These are phyloP conservation scores for Nicotiana paniculata DNA, from an alignment of 257 asterid genomes.

Conservation along the genomic window DNA sequence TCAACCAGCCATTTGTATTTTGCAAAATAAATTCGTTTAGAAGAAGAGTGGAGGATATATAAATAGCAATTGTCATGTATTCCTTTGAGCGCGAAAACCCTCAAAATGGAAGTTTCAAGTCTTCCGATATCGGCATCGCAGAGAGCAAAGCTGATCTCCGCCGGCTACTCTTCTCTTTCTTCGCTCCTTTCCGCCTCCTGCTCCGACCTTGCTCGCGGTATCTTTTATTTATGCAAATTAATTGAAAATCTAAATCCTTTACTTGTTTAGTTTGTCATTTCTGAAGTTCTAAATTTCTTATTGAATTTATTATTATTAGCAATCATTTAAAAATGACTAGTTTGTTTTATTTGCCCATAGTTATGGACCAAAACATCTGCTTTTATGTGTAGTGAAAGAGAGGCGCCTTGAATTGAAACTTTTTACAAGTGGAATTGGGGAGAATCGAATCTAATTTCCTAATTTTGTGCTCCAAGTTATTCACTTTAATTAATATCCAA, in stretches of 20 bases:
- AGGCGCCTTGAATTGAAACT: neutral
- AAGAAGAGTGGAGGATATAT: too few species aligned
- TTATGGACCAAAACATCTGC: too few species aligned
- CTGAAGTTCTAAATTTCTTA: neutral
- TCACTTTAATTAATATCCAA: too few species aligned
- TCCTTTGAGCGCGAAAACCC: neutral
- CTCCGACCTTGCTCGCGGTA: constrained; percentile 57
- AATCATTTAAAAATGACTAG: neutral
- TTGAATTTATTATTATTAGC: neutral
- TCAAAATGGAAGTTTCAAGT: constrained; percentile 52
- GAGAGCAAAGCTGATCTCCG: constrained; percentile 63
- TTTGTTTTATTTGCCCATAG: too few species aligned
- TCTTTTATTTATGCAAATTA: neutral
- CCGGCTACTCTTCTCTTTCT: constrained; percentile 65
- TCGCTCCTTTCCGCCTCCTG: constrained; percentile 49
- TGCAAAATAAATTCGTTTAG: too few species aligned
- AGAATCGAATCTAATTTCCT: neutral
- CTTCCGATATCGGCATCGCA: constrained; percentile 74
- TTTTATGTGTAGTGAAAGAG: too few species aligned
- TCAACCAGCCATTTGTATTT: too few species aligned
- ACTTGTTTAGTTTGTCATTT: neutral
- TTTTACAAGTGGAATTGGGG: neutral
- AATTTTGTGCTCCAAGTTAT: too few species aligned
- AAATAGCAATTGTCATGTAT: too few species aligned
- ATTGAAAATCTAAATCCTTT: neutral